Evolutionary conservation across 345 rosid species (phyloP).

Genomic region (Salix brachista): DNA sequence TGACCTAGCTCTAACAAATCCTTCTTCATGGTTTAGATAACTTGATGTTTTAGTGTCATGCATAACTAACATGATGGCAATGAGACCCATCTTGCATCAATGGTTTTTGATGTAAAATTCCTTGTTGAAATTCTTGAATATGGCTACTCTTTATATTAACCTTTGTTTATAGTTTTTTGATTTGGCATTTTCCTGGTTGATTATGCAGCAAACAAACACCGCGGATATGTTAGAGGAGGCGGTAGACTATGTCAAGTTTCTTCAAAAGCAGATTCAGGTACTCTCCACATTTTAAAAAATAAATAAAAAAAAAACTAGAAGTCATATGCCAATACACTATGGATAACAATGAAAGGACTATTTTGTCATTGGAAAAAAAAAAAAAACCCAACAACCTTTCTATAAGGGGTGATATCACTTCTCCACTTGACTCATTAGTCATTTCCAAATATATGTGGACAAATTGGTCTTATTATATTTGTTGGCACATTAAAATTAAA

Average conservation of each 20-base stretch:
- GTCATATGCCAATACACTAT: too few relatives aligned
- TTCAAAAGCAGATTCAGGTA: constrained; percentile 82
- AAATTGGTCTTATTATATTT: too few relatives aligned
- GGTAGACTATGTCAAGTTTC: constrained; percentile 66
- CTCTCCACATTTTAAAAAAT: background rate
- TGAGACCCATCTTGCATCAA: background rate
- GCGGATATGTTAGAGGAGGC: constrained; percentile 92
- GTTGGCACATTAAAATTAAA: too few relatives aligned
- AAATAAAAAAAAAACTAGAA: background rate
- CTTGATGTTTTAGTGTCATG: background rate
- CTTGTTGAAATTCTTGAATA: background rate
- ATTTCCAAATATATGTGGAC: too few relatives aligned
- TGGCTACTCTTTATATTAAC: background rate
- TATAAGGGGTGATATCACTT: too few relatives aligned
- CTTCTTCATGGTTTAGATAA: background rate
- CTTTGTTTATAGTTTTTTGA: background rate
- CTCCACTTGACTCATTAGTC: too few relatives aligned
- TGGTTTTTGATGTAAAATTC: background rate
- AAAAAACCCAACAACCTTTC: too few relatives aligned
- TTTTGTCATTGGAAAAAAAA: too few relatives aligned
- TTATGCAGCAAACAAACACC: constrained; percentile 78
- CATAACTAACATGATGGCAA: background rate
- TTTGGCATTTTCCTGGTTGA: background rate
- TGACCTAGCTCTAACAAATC: background rate
- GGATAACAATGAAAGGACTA: too few relatives aligned